phyloP scores from a whole-genome alignment of 805 yeast genomes.

The Myxozyma udenii region DNA sequence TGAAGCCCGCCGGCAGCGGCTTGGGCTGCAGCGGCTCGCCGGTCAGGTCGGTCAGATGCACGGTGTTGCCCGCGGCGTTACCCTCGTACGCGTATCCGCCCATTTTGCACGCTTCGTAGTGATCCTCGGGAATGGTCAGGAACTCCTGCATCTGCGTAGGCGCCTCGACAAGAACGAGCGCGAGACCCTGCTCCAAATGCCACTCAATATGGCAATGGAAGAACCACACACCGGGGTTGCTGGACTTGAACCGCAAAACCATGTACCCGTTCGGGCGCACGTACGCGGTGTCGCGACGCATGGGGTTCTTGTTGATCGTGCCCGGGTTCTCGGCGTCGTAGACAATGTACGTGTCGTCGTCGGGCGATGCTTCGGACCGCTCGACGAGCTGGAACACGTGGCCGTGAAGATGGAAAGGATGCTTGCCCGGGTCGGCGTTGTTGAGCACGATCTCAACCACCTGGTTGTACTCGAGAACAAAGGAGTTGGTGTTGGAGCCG shows the following conservation, averaged over 20 bases:
- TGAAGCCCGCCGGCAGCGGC: constrained; percentile 79
- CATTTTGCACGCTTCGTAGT: constrained; percentile 54
- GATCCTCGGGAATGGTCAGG: constrained; percentile 62
- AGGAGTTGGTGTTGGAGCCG: constrained; percentile 77
- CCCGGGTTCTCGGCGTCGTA: constrained; percentile 53
- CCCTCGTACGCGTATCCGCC: constrained; percentile 57
- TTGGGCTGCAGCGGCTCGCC: constrained; percentile 69
- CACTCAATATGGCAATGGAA: constrained; percentile 99
- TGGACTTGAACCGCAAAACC: constrained; percentile 82
- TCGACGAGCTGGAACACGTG: constrained; percentile 79
- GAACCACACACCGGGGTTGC: constrained; percentile 97
- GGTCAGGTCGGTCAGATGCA: constrained; percentile 57
- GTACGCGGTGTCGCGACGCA: constrained; percentile 77
- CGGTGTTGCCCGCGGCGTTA: constrained; percentile 85
- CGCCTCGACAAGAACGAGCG: constrained; percentile 75
- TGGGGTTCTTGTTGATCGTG: constrained; percentile 67
- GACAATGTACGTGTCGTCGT: constrained; percentile 51
- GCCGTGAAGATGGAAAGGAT: constrained; percentile 98
- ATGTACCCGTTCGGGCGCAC: constrained; percentile 82
- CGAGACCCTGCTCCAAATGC: constrained; percentile 95
- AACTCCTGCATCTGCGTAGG: constrained; percentile 57
- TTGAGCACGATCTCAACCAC: constrained; percentile 78
- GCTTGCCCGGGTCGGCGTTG: constrained; percentile 86
- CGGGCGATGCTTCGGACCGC: constrained; percentile 61
- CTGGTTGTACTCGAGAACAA: constrained; percentile 63